Evolutionary conservation across 345 rosid genomes (phyloP).

Genomic region (Syzygium aromaticum): DNA sequence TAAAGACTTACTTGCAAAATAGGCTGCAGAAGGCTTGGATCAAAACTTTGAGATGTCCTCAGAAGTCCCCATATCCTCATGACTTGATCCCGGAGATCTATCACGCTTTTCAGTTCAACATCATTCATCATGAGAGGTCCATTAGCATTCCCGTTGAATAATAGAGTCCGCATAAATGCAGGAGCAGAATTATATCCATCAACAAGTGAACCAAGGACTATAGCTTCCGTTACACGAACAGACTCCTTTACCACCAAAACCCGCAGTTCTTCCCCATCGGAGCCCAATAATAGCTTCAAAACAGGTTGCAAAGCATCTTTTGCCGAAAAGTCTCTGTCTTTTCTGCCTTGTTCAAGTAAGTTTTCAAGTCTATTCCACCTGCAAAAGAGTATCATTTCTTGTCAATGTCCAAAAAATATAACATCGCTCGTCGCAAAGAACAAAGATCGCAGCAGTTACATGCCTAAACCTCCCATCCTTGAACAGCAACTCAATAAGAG

Average conservation of each 20-base stretch:
- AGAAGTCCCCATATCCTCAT: slow-evolving; percentile 81
- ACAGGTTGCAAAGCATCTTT: slow-evolving; percentile 98
- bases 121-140: slow-evolving; percentile 52
- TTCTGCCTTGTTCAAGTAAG: slow-evolving; percentile 81
- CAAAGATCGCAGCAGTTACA: slow-evolving; percentile 10
- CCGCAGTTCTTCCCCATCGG: slow-evolving; percentile 80
- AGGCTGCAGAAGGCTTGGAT: slow-evolving; percentile 76
- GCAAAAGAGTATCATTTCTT: slow-evolving; percentile 13
- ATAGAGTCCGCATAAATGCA: slow-evolving; percentile 35
- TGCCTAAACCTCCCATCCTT: slow-evolving; percentile 90
- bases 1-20: slow-evolving; percentile 49
- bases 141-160: slow-evolving; percentile 47
- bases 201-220: slow-evolving; percentile 47
- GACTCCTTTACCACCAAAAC: slow-evolving; percentile 79
- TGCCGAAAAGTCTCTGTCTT: slow-evolving; percentile 89
- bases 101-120: slow-evolving; percentile 50
- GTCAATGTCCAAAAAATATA: background rate
- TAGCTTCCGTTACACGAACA: slow-evolving; percentile 74
- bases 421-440: background rate
- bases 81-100: slow-evolving; percentile 72
- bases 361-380: slow-evolving; percentile 99
- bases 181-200: slow-evolving; percentile 80
- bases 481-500: slow-evolving; percentile 91
- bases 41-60: slow-evolving; percentile 69
- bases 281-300: slow-evolving; percentile 64